Evolutionary conservation across 345 rosid genomes (phyloP).

Genomic region (Cardiospermum halicacabum): DNA sequence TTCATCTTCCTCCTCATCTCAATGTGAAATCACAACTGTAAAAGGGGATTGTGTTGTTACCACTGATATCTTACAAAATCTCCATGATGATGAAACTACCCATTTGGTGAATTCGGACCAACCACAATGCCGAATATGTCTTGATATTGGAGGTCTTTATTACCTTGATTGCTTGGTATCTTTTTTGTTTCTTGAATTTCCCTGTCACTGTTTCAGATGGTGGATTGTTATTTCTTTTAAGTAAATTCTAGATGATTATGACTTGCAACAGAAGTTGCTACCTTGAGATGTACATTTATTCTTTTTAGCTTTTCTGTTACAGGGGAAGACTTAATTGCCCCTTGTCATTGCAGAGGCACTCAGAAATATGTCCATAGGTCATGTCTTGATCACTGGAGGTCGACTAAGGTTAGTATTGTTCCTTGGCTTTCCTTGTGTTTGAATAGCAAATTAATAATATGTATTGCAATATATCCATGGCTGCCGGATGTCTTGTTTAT

Average conservation of each 20-base stretch:
- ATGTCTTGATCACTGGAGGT: slow-evolving; percentile 97
- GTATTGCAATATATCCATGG: neutral
- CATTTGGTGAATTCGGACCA: slow-evolving; percentile 69
- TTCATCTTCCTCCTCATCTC: slow-evolving; percentile 27
- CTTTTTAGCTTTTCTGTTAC: slow-evolving; percentile 11
- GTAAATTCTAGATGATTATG: slow-evolving; percentile 4
- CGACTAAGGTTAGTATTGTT: slow-evolving; percentile 71
- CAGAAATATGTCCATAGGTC: slow-evolving; percentile 96
- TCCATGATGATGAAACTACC: slow-evolving; percentile 55
- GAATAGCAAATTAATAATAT: slow-evolving; percentile 9
- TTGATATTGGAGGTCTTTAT: slow-evolving; percentile 77
- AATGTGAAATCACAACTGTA: slow-evolving; percentile 57
- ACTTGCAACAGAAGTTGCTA: neutral
- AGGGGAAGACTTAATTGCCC: slow-evolving; percentile 96
- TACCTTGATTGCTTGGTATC: slow-evolving; percentile 16
- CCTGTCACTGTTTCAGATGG: slow-evolving; percentile 7
- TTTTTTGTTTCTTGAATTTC: slow-evolving; percentile 13
- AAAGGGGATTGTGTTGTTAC: slow-evolving; percentile 40
- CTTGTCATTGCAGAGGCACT: slow-evolving; percentile 98
- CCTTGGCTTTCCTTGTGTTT: slow-evolving; percentile 5
- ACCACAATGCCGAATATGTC: slow-evolving; percentile 92
- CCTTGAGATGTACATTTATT: slow-evolving; percentile 13
- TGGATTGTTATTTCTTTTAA: slow-evolving; percentile 10
- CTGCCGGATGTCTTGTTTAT: neutral
- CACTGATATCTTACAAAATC: slow-evolving; percentile 44